phyloP scores from a whole-genome alignment of 345 rosid species.

The Carallia brachiata region DNA sequence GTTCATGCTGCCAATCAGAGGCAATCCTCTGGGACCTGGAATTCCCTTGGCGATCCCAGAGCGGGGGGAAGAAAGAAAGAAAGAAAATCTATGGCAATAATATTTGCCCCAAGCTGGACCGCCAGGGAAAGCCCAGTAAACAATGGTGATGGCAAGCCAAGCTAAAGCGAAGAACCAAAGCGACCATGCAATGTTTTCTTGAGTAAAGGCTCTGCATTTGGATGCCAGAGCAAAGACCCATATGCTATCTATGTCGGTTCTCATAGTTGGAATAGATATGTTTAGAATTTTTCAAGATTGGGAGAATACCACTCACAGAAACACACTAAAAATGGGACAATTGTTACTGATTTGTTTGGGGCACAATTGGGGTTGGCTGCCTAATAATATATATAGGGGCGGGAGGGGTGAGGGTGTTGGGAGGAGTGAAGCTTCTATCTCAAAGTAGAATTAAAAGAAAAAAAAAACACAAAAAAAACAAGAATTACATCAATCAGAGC shows the following conservation, averaged over 20 bases:
- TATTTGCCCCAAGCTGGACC: slow-evolving; percentile 81
- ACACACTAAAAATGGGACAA: background rate
- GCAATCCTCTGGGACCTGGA: slow-evolving; percentile 76
- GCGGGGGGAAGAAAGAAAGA: background rate
- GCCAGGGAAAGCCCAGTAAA: slow-evolving; percentile 63
- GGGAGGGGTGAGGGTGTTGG: too few species aligned
- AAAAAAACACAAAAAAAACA: too few species aligned
- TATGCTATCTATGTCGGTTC: slow-evolving; percentile 16
- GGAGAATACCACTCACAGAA: background rate
- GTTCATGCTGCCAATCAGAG: slow-evolving; percentile 63
- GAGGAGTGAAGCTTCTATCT: too few species aligned
- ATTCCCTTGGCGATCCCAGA: slow-evolving; percentile 24
- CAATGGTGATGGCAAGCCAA: slow-evolving; percentile 39
- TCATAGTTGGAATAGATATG: slow-evolving; percentile 8
- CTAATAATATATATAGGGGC: slow-evolving; percentile 28
- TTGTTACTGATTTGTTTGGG: background rate
- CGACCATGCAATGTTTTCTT: slow-evolving; percentile 37
- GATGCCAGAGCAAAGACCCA: slow-evolving; percentile 51
- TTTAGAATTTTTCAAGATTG: background rate
- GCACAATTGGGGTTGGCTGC: background rate
- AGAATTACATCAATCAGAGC: too few species aligned
- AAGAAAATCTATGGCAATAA: slow-evolving; percentile 15
- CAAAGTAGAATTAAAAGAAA: background rate
- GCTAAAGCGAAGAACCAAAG: slow-evolving; percentile 30
- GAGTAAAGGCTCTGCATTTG: slow-evolving; percentile 50